Percentiles rank a stretch among this genome's conserved stretches.
Evolutionary conservation across 805 yeast genomes (phyloP).

Genomic region (Saturnispora halmiae): DNA sequence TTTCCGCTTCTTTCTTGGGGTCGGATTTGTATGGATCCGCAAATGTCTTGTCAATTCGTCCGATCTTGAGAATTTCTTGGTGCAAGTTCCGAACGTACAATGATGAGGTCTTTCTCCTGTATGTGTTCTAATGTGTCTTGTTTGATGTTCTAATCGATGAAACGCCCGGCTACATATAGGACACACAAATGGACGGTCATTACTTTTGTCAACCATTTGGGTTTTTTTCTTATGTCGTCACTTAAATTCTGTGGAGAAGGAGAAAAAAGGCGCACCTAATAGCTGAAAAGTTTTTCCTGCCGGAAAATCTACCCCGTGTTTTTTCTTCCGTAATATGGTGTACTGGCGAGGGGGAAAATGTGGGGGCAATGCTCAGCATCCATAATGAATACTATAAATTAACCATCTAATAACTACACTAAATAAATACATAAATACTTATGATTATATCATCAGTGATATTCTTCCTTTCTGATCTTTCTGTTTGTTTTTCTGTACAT

Average conservation of each 20-base stretch:
- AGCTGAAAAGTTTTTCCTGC: neutral
- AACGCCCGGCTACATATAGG: conserved; percentile 68
- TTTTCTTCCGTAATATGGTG: no score
- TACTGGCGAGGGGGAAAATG: no score
- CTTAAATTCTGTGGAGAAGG: no score
- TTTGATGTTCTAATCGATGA: conserved; percentile 68
- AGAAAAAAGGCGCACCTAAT: neutral
- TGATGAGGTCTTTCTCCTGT: conserved; percentile 77
- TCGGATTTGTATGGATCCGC: conserved; percentile 65
- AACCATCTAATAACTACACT: no score
- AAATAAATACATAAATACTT: no score
- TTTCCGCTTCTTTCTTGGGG: conserved; percentile 46
- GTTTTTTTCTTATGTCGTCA: no score
- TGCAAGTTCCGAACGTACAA: conserved; percentile 65
- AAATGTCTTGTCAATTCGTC: conserved; percentile 70
- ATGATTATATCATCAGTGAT: no score
- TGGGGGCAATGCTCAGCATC: no score
- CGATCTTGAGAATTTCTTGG: conserved; percentile 56
- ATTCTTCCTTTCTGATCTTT: no score
- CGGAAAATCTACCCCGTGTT: neutral
- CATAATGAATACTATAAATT: no score
- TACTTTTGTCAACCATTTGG: conserved; percentile 11
- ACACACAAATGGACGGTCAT: conserved; percentile 57
- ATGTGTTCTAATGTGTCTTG: conserved; percentile 71
- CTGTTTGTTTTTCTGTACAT: no score